Conservation (phyloP, 75 land plant genomes). For the Chamaecyparis obtusa region DNA sequence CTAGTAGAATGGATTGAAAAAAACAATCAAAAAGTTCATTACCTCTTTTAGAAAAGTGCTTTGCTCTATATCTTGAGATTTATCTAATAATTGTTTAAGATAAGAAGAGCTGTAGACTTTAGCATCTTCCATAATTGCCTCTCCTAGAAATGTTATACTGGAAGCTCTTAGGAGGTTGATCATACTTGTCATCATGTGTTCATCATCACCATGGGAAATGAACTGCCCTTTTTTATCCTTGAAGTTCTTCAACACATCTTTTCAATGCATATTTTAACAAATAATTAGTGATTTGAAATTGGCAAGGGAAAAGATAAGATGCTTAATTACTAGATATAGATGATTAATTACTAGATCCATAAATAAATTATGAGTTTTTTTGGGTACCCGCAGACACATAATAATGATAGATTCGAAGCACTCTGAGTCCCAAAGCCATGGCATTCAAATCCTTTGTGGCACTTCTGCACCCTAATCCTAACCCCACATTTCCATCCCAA, state of each 20-base stretch:
- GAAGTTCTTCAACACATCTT: slow-evolving; percentile 2
- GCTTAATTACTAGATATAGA: too few relatives aligned
- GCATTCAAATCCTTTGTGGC: background rate
- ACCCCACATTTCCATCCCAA: background rate
- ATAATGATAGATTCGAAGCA: background rate
- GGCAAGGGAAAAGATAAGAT: too few relatives aligned
- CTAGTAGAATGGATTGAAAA: too few relatives aligned
- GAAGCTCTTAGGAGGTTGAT: background rate
- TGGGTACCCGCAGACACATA: background rate
- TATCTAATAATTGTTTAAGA: background rate
- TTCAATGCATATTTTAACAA: background rate
- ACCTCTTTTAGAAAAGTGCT: too few relatives aligned
- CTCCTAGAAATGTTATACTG: background rate
- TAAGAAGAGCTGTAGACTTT: background rate
- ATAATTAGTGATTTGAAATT: too few relatives aligned
- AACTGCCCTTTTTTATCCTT: background rate
- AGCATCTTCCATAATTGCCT: background rate
- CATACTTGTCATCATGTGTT: background rate
- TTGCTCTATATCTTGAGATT: background rate
- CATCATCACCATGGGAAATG: background rate
- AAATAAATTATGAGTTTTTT: too few relatives aligned
- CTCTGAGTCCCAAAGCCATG: background rate
- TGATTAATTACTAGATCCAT: too few relatives aligned
- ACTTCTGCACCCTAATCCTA: background rate
- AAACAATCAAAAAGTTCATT: too few relatives aligned